Base-by-base conservation (phyloP, 805 yeast species). In the Zygoascus flipseniorum region DNA sequence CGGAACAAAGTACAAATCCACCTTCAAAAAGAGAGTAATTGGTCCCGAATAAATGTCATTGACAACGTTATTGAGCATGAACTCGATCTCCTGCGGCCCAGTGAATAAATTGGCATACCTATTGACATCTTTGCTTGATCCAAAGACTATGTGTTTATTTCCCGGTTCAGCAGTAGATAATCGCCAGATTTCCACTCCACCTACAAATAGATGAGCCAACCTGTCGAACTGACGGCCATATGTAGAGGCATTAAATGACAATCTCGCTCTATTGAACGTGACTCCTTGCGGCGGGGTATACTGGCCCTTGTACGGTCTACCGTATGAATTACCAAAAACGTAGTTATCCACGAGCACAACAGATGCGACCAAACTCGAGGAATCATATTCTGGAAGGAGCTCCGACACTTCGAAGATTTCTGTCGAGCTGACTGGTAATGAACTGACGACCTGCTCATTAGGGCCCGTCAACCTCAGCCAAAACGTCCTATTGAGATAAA, bases 161-260 rank as follows among this genome's bases (percentile, higher is more conserved):
- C 59, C 80, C 0, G 96, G 95, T 67, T 88, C 95, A n/a, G 86
- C 82, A 2, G 96, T 89, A 2, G 92, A 83, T 0, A 88, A 80
- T 69, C 95, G 78, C 95, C 96, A 88, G 39, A 88, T 70, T 58
- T 86, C 86, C 11, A 76, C 72, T 35, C 82, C 86, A 26, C 65
- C 71, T 13, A 70, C 20, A 48, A 63, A 67, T 8, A 71, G 50
- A 48, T 68, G 69, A 9, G 65, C 71, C 50, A 71, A 59, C 23
- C 75, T 62, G 55, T 72, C 75, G 52, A 60, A 71, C 60, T 72
- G 75, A 26, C 62, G 54, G 32, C 72, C 73, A 31, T 50, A 58
- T 16, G 65, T 62, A 8, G 67, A 53, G 2, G 68, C 62, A 26
- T 64, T 60, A 23, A 72, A 60, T 43, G 65, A 65, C 20, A 72